These are phyloP conservation scores for Coemansia sp. DNA, from an alignment of 192 early-diverging fungal species.

Conservation along the genomic window DNA sequence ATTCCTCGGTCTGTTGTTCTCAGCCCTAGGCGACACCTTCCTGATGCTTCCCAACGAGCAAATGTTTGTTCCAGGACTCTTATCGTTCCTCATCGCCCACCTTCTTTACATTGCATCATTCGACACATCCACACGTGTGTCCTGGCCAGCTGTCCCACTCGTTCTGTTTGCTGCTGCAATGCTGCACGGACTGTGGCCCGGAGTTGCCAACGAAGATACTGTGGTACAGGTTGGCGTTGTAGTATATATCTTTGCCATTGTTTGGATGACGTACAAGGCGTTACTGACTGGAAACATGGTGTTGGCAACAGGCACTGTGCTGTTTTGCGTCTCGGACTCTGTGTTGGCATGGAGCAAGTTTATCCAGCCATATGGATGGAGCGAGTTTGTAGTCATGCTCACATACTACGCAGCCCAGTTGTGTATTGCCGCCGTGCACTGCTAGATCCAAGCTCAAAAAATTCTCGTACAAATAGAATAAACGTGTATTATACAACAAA, in stretches of 20 bases:
- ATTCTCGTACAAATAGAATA: not conserved
- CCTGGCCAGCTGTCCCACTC: conserved; percentile 28
- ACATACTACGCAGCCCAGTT: conserved; percentile 53
- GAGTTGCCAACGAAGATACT: conserved; percentile 20
- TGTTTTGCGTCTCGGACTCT: conserved; percentile 51
- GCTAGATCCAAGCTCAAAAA: not conserved
- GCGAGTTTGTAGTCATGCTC: conserved; percentile 40
- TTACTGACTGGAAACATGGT: conserved; percentile 20
- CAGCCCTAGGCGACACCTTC: conserved; percentile 32
- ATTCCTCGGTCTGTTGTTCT: conserved; percentile 33
- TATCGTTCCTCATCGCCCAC: conserved; percentile 45
- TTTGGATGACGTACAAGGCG: conserved; percentile 40
- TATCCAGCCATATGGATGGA: conserved; percentile 20
- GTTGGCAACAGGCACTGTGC: conserved; percentile 29
- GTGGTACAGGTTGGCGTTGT: conserved; percentile 40
- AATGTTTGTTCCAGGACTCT: conserved; percentile 40
- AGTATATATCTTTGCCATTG: conserved; percentile 31
- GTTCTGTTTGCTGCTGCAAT: conserved; percentile 26
- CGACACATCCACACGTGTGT: conserved; percentile 6
- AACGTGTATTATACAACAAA: conserved; percentile 3
- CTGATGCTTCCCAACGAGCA: conserved; percentile 36
- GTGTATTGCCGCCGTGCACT: conserved; percentile 37
- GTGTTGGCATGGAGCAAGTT: conserved; percentile 50
- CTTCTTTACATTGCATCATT: conserved; percentile 31
- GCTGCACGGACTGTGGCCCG: conserved; percentile 19